These are phyloP conservation scores for Erigeron canadensis DNA, from an alignment of 129 eudicot genomes.

Conservation along the genomic window DNA sequence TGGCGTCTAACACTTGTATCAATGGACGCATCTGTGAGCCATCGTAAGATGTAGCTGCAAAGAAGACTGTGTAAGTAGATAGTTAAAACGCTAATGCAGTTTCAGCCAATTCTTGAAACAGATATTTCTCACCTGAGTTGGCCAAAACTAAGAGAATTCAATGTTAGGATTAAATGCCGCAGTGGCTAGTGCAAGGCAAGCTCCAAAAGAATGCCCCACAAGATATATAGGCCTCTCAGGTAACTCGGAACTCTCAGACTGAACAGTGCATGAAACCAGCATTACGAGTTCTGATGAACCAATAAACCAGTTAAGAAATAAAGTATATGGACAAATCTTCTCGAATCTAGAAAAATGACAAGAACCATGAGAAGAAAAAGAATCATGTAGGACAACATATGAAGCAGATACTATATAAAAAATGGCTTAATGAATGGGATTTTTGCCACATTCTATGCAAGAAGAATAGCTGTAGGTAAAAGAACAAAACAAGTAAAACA, in stretches of 20 bases:
- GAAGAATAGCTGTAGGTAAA: too few relatives aligned
- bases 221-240: conserved; percentile 79
- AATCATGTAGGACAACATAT: background rate
- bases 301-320: background rate
- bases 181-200: conserved; percentile 72
- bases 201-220: conserved; percentile 81
- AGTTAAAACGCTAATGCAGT: background rate
- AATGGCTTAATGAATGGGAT: too few relatives aligned
- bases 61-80: conserved; percentile 5
- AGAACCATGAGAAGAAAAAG: background rate
- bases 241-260: conserved; percentile 38
- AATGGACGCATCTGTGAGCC: conserved; percentile 51
- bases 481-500: too few relatives aligned
- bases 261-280: conserved; percentile 59
- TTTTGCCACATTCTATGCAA: too few relatives aligned
- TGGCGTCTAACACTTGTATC: conserved; percentile 36
- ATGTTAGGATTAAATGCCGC: conserved; percentile 72
- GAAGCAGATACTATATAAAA: too few relatives aligned
- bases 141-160: conserved; percentile 67
- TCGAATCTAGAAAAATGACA: too few relatives aligned
- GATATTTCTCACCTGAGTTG: conserved; percentile 57
- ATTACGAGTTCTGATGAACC: conserved; percentile 69
- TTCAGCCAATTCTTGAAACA: background rate
- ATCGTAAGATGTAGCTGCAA: conserved; percentile 68
- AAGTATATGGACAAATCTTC: too few relatives aligned